These are phyloP conservation scores for Botrytis deweyae DNA, from an alignment of 2,329 filamentous ascomycete genomes.

Conservation along the genomic window DNA sequence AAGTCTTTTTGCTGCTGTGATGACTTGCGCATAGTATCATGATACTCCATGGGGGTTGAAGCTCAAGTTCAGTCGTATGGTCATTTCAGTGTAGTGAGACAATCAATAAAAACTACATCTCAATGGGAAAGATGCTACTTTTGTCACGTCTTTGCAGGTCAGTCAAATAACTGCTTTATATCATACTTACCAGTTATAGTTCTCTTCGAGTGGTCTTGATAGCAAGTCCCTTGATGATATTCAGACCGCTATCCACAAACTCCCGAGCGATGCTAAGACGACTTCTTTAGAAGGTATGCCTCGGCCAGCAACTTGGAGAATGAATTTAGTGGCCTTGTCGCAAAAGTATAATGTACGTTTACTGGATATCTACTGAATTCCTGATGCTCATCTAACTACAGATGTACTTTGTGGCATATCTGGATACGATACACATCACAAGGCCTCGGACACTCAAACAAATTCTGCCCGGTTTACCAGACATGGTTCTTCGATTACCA, in stretches of 20 bases:
- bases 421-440: constrained; percentile 57
- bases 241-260: not conserved
- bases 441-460: constrained; percentile 50
- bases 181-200: constrained; percentile 7
- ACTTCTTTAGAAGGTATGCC: not conserved
- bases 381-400: constrained; percentile 32
- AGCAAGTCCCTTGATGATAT: not conserved
- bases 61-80: not conserved
- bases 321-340: constrained; percentile 21
- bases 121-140: not conserved
- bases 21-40: not conserved
- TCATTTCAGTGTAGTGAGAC: not conserved
- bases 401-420: constrained; percentile 62
- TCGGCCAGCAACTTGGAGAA: constrained; percentile 17
- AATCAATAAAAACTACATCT: not conserved
- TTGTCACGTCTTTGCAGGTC: not conserved
- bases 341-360: constrained; percentile 20
- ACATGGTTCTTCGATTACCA: constrained; percentile 50
- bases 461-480: constrained; percentile 49
- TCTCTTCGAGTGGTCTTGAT: not conserved
- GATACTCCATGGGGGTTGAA: not conserved
- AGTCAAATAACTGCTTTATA: not conserved
- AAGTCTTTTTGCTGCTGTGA: not conserved
- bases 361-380: not conserved
- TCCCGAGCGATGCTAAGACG: constrained; percentile 6